Evolutionary conservation across 108 stramenopile species (phyloP), one percentile per base, ranked within the genome.

Genomic region (Cyclotella atomus): DNA sequence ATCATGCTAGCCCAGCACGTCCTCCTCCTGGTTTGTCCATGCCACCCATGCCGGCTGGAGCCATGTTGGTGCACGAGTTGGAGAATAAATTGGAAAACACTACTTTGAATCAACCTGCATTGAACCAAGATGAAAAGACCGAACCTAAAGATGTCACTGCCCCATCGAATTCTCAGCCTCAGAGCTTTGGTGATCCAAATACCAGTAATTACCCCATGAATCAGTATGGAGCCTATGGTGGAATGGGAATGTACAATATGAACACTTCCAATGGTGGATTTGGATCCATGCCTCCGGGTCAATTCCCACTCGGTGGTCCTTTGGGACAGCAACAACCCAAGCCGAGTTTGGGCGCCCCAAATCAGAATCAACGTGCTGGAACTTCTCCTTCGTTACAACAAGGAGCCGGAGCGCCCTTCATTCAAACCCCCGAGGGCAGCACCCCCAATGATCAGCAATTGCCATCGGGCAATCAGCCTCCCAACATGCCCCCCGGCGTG

Each of bases 21-120:
- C 94, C 94, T 17, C 94, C 94, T 29, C 94, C 94, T 4, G 94
- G 94, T 27, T 80, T 95, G 53, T 88, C 89, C 28, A 91, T 95
- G 90, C 94, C 91, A 19, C 91, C 89, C 29, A 92, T 94, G 85
- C 93, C 93, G 23, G 81, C 89, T 20, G 85, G 88, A 70, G 89
- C 88, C 27, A 89, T 92, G 61, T 65, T 88, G 66, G 94, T 92
- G 16, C 88, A 91, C 52, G 94, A 95, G 55, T 76, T 95, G 17
- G 94, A 95, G 72, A 88, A 83, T 61, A 92, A 88, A 77, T 82
- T 92, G 20, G 91, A 92, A 65, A 71, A 53, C 35, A 70, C 91
- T 33, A 73, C 55, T 10, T 49, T 49, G 47, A 49, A 19, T 19
- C 47, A 49, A 49, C 9, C 9, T 49, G 4, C 47, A 10, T 12